These are phyloP conservation scores for Neoboletus subvelutipes DNA, from an alignment of 768 basidiomycete genomes.

Conservation along the genomic window DNA sequence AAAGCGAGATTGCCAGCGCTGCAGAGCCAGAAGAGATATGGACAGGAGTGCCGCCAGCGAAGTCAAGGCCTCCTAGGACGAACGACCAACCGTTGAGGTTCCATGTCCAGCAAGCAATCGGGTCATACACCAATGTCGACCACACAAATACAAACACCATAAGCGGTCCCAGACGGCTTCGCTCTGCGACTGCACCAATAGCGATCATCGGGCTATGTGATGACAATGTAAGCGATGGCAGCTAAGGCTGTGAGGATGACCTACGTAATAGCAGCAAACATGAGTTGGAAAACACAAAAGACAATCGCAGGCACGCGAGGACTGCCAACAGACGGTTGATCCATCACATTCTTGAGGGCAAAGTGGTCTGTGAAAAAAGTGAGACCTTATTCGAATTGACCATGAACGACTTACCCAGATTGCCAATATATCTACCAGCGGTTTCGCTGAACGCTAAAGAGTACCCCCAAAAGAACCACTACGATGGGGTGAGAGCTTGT, in stretches of 20 bases:
- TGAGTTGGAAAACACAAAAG: conserved; percentile 84
- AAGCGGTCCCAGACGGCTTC: conserved; percentile 78
- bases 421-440: conserved; percentile 74
- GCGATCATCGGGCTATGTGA: conserved; percentile 73
- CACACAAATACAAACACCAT: conserved; percentile 90
- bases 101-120: conserved; percentile 98
- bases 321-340: conserved; percentile 71
- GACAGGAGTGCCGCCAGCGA: conserved; percentile 95
- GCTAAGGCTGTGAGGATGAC: conserved; percentile 22
- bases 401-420: conserved; percentile 58
- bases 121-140: conserved; percentile 89
- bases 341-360: conserved; percentile 75
- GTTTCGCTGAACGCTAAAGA: conserved; percentile 87
- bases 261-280: conserved; percentile 89
- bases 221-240: conserved; percentile 14
- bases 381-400: neutral
- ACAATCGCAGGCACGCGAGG: conserved; percentile 67
- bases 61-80: conserved; percentile 81
- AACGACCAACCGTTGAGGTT: conserved; percentile 76
- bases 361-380: conserved; percentile 65
- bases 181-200: conserved; percentile 90
- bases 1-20: conserved; percentile 87
- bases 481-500: conserved; percentile 6
- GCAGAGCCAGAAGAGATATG: conserved; percentile 94
- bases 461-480: conserved; percentile 99